Percentiles rank a stretch among this genome's conserved stretches.
phyloP scores from a whole-genome alignment of 2,329 filamentous ascomycete species.

The Aspergillus caelatus region DNA sequence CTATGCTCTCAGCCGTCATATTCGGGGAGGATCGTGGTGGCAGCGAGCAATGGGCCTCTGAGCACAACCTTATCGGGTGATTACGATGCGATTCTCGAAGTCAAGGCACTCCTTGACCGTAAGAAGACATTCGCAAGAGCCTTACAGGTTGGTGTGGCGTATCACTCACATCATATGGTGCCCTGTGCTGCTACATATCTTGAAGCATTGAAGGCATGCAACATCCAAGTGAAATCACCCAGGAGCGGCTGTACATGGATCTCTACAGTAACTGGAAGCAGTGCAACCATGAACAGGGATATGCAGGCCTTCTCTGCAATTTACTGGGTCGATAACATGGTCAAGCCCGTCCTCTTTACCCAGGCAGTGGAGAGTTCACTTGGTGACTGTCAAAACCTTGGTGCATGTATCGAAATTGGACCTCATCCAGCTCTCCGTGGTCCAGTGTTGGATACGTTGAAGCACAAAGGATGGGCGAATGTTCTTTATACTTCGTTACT shows the following conservation, averaged over 20 bases:
- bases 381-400: background rate
- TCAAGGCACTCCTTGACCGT: background rate
- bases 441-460: background rate
- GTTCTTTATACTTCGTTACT: background rate
- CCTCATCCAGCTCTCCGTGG: conserved; percentile 9
- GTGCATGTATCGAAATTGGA: conserved; percentile 1
- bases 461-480: background rate
- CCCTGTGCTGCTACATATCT: background rate
- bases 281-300: background rate
- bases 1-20: background rate
- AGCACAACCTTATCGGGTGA: conserved; percentile 15
- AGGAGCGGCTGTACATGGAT: background rate
- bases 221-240: background rate
- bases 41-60: conserved; percentile 2
- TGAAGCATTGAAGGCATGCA: background rate
- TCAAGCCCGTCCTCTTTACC: conserved; percentile 5
- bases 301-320: background rate
- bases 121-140: conserved; percentile 1
- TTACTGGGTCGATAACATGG: conserved; percentile 12
- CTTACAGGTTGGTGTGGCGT: conserved; percentile 11
- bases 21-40: background rate
- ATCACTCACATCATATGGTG: conserved; percentile 16
- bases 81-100: background rate
- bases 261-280: background rate
- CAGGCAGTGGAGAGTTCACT: background rate